Percentiles rank a stretch among this genome's conserved stretches.
Evolutionary conservation across 1,284 basidiomycete genomes (phyloP).

Genomic region (Rugiboletus extremiorientalis): DNA sequence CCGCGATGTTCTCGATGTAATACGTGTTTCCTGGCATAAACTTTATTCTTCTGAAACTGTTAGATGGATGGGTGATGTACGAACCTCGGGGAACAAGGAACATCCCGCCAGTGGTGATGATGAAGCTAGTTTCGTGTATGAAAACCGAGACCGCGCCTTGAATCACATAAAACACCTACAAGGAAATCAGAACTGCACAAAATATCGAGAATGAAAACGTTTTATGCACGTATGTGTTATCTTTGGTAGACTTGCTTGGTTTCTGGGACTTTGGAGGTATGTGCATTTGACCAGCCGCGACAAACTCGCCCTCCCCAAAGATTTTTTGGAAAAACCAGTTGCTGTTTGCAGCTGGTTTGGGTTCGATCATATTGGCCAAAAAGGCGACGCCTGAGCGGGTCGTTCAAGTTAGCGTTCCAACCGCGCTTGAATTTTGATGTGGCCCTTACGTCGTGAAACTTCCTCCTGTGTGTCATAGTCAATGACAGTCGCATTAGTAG

Average conservation of each 20-base stretch:
- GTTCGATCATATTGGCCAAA: conserved; percentile 63
- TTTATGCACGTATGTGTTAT: conserved; percentile 89
- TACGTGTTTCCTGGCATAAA: conserved; percentile 78
- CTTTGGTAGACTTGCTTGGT: conserved; percentile 86
- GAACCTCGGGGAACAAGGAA: conserved; percentile 90
- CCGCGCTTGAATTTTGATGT: not conserved
- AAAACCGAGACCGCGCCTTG: conserved; percentile 86
- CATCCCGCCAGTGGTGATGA: conserved; percentile 81
- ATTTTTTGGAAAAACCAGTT: conserved; percentile 90
- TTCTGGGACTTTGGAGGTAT: conserved; percentile 81
- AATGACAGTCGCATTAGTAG: conserved; percentile 64
- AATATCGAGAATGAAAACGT: not conserved
- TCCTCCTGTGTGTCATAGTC: conserved; percentile 67
- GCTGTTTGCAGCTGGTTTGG: conserved; percentile 56
- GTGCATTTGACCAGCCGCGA: conserved; percentile 86
- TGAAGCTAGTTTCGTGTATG: conserved; percentile 76
- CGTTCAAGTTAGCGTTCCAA: not conserved
- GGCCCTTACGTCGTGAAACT: conserved; percentile 64
- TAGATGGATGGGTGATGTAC: conserved; percentile 17
- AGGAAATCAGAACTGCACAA: not conserved
- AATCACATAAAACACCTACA: conserved; percentile 84
- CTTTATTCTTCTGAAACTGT: not conserved
- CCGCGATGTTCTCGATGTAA: conserved; percentile 83
- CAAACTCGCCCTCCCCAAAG: conserved; percentile 91
- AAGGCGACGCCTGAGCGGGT: conserved; percentile 65